Evolutionary conservation across 2,329 filamentous ascomycete species (phyloP).

Genomic region (Harringtonia lauricola): DNA sequence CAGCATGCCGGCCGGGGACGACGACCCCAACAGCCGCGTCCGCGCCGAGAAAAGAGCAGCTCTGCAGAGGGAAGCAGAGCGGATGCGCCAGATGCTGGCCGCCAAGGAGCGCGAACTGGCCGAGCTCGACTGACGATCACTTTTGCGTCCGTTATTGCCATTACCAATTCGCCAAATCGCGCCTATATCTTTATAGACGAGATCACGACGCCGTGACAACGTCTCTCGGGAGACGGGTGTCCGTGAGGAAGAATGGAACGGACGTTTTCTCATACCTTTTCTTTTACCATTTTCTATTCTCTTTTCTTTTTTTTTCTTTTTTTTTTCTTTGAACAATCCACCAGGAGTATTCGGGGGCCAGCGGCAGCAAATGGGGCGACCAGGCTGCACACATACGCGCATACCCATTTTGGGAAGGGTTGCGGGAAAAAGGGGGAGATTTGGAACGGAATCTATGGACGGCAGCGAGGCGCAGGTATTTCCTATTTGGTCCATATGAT

Average conservation of each 20-base stretch:
- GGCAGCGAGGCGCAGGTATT: too few relatives aligned
- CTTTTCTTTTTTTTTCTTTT: background rate
- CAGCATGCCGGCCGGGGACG: conserved; percentile 15
- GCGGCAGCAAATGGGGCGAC: background rate
- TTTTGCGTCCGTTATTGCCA: too few relatives aligned
- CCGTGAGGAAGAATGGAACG: background rate
- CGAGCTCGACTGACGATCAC: conserved; percentile 15
- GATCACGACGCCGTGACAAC: too few relatives aligned
- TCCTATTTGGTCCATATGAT: too few relatives aligned
- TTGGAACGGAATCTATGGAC: background rate
- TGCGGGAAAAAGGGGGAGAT: background rate
- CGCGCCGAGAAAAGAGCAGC: conserved; percentile 49
- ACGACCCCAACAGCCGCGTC: background rate
- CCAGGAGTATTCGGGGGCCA: background rate
- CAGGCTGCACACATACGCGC: too few relatives aligned
- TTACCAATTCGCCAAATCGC: too few relatives aligned
- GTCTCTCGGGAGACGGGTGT: too few relatives aligned
- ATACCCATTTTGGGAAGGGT: background rate
- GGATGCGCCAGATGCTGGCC: conserved; percentile 61
- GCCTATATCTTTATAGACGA: too few relatives aligned
- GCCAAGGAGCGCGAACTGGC: conserved; percentile 67
- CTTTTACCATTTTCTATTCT: background rate
- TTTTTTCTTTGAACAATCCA: background rate
- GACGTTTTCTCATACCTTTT: background rate
- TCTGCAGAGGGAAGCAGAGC: conserved; percentile 62